Evolutionary conservation across 768 basidiomycete species (phyloP).

Genomic region (Nidularia sp.): DNA sequence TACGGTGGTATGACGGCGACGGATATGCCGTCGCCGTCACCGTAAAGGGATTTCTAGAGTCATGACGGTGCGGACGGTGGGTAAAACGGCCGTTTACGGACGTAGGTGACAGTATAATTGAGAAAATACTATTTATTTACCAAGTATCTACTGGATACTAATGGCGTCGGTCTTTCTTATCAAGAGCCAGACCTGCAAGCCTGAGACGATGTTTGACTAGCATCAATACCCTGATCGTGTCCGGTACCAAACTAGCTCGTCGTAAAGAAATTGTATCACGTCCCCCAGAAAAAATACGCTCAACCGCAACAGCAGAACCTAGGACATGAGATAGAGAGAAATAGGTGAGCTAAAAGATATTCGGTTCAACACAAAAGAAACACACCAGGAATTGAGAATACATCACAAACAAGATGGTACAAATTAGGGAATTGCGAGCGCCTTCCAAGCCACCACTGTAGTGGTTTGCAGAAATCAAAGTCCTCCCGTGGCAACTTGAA

Average conservation of each 20-base stretch:
- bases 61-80: background rate
- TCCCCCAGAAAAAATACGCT: slow-evolving; percentile 25
- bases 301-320: slow-evolving; percentile 30
- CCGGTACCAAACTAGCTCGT: slow-evolving; percentile 20
- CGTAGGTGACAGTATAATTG: slow-evolving; percentile 6
- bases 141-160: slow-evolving; percentile 1
- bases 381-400: slow-evolving; percentile 25
- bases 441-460: slow-evolving; percentile 23
- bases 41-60: slow-evolving; percentile 3
- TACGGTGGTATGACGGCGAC: background rate
- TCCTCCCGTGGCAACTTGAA: slow-evolving; percentile 17
- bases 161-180: background rate
- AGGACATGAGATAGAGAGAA: background rate
- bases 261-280: slow-evolving; percentile 25
- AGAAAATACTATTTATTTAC: slow-evolving; percentile 2
- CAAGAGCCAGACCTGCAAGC: background rate
- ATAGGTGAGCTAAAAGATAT: background rate
- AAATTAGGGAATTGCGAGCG: slow-evolving; percentile 18
- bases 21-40: background rate
- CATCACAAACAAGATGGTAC: slow-evolving; percentile 18
- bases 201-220: slow-evolving; percentile 14
- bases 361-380: background rate
- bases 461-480: slow-evolving; percentile 19
- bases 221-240: slow-evolving; percentile 23
- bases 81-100: slow-evolving; percentile 8